Evolutionary conservation across 2,329 filamentous ascomycete species (phyloP).

Genomic region (Colletotrichum limetticola): DNA sequence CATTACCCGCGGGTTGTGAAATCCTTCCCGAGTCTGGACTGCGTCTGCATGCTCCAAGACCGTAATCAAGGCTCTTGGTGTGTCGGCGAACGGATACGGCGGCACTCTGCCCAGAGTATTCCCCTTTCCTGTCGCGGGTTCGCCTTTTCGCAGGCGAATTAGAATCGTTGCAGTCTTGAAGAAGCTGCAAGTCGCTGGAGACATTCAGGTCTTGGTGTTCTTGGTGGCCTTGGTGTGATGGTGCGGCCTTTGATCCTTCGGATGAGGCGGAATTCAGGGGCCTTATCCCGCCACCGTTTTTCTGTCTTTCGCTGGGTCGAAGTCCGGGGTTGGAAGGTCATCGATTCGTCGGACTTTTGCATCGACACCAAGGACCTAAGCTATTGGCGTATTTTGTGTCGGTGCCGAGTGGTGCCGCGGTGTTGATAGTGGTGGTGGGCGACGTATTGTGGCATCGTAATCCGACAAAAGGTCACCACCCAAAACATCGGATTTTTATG

Average conservation of each 20-base stretch:
- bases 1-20: neutral
- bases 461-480: neutral
- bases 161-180: neutral
- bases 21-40: neutral
- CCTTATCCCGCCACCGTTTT: neutral
- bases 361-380: neutral
- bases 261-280: constrained; percentile 15
- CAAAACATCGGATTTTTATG: neutral
- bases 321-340: neutral
- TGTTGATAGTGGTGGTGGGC: constrained; percentile 1
- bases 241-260: constrained; percentile 2
- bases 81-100: constrained; percentile 8
- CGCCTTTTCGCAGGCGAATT: neutral
- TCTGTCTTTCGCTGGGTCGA: neutral
- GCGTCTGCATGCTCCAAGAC: neutral
- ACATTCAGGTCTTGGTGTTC: constrained; percentile 9
- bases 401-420: neutral
- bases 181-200: neutral
- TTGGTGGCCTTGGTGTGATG: constrained; percentile 16
- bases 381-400: neutral
- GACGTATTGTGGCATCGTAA: neutral
- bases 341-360: neutral
- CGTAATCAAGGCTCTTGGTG: neutral
- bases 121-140: neutral
- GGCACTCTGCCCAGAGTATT: constrained; percentile 21